Percentiles rank a stretch among this genome's conserved stretches.
These are phyloP conservation scores for Hsuehochloa calcarea DNA, from an alignment of 176 grass and related monocot species.

Conservation along the genomic window DNA sequence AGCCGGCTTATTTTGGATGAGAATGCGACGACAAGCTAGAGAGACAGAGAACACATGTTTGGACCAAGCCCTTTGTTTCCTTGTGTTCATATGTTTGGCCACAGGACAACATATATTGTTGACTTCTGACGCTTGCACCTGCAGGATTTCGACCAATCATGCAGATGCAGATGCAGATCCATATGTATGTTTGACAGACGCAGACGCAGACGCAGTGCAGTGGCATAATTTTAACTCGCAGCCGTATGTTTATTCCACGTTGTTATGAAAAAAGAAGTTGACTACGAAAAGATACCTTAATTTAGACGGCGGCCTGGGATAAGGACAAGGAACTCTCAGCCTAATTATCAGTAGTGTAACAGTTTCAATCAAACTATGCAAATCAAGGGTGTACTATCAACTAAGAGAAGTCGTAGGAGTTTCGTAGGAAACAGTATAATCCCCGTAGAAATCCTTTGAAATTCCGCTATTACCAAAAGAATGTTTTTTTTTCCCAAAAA, in stretches of 20 bases:
- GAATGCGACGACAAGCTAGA: background rate
- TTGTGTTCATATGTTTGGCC: background rate
- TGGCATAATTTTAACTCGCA: background rate
- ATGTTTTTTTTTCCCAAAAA: background rate
- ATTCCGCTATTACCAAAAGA: no score
- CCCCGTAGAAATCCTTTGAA: background rate
- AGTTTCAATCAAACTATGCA: background rate
- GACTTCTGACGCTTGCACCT: background rate
- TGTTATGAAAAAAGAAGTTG: background rate
- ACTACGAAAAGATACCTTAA: background rate
- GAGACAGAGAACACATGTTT: background rate
- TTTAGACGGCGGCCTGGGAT: background rate
- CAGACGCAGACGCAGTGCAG: background rate
- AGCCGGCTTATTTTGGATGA: background rate
- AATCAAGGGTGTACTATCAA: background rate
- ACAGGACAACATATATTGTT: background rate
- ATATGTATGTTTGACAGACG: background rate
- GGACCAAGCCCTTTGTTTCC: background rate
- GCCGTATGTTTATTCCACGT: constrained; percentile 7
- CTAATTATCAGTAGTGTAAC: background rate
- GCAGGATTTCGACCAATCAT: background rate
- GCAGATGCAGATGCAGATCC: background rate
- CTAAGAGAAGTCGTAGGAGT: background rate
- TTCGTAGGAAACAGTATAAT: background rate
- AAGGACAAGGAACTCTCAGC: background rate